Percentiles rank a stretch among this genome's conserved stretches.
Evolutionary conservation across 2,329 filamentous ascomycete genomes (phyloP).

Genomic region (Trichoderma harzianum): DNA sequence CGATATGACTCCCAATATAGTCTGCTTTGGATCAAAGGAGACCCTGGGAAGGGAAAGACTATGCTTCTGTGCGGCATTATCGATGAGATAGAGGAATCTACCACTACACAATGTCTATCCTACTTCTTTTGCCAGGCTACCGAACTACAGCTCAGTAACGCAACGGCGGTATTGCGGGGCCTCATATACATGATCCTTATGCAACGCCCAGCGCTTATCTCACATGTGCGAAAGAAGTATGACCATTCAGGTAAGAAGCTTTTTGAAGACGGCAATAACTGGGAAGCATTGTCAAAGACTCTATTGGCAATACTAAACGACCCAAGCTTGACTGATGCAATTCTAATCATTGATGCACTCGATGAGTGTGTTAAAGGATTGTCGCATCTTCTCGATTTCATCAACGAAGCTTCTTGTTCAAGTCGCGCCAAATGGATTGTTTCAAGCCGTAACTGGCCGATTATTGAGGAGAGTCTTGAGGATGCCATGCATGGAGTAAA

Average conservation of each 20-base stretch:
- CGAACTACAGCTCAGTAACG: not conserved
- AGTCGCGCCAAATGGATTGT: not conserved
- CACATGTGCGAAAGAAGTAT: not conserved
- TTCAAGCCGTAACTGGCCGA: not conserved
- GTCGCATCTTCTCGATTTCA: not conserved
- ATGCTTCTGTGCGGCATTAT: not conserved
- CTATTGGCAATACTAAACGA: not conserved
- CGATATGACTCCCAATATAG: not conserved
- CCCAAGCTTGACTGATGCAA: not conserved
- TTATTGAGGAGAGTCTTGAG: not conserved
- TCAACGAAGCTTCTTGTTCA: not conserved
- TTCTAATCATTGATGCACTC: not conserved
- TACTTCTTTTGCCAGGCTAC: not conserved
- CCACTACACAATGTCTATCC: not conserved
- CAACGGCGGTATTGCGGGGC: not conserved
- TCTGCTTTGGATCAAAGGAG: not conserved
- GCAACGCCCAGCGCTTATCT: not conserved
- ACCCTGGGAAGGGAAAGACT: not conserved
- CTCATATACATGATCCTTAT: not conserved
- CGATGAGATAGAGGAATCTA: not conserved
- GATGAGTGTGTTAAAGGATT: not conserved
- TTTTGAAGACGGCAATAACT: not conserved
- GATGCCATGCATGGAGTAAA: not conserved
- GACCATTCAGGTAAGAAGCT: not conserved
- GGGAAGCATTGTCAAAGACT: not conserved